Percentiles rank a stretch among this genome's conserved stretches.
These are phyloP conservation scores for Abortiporus biennis DNA, from an alignment of 1,284 basidiomycete genomes.

Conservation along the genomic window DNA sequence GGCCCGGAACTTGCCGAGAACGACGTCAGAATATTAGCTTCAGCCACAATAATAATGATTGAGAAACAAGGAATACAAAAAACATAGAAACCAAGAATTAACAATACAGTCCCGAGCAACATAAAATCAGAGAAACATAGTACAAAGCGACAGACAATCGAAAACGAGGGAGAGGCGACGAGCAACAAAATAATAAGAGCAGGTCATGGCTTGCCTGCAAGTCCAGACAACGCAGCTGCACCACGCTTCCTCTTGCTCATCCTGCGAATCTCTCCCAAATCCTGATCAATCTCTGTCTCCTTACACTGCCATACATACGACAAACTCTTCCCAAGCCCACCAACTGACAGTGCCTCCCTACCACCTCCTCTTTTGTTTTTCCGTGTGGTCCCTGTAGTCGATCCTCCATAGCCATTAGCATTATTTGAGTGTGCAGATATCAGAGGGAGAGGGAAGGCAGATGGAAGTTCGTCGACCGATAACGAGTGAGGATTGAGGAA, in stretches of 20 bases:
- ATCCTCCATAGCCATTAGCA: slow-evolving; percentile 26
- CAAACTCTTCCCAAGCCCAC: slow-evolving; percentile 64
- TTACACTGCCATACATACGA: slow-evolving; percentile 45
- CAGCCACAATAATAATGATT: too few species aligned
- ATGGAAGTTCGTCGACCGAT: slow-evolving; percentile 74
- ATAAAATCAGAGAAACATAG: too few species aligned
- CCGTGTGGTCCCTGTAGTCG: slow-evolving; percentile 27
- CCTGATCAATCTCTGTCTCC: slow-evolving; percentile 63
- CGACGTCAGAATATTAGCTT: too few species aligned
- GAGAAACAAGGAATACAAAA: too few species aligned
- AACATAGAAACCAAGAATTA: too few species aligned
- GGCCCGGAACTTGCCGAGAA: too few species aligned
- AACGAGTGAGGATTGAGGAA: slow-evolving; percentile 75
- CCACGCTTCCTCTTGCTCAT: slow-evolving; percentile 64
- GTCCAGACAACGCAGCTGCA: too few species aligned
- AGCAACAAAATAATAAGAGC: too few species aligned
- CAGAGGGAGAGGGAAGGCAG: slow-evolving; percentile 73
- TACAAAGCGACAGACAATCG: too few species aligned
- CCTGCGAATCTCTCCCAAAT: slow-evolving; percentile 68
- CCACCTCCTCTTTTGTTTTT: slow-evolving; percentile 54
- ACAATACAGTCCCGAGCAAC: too few species aligned
- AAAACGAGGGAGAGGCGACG: too few species aligned
- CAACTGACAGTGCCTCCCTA: slow-evolving; percentile 38
- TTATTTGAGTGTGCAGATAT: slow-evolving; percentile 35
- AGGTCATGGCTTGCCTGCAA: too few species aligned